Percentiles rank a stretch among this genome's conserved stretches.
phyloP scores from a whole-genome alignment of 768 basidiomycete species.

The Rhodotorula graminis region DNA sequence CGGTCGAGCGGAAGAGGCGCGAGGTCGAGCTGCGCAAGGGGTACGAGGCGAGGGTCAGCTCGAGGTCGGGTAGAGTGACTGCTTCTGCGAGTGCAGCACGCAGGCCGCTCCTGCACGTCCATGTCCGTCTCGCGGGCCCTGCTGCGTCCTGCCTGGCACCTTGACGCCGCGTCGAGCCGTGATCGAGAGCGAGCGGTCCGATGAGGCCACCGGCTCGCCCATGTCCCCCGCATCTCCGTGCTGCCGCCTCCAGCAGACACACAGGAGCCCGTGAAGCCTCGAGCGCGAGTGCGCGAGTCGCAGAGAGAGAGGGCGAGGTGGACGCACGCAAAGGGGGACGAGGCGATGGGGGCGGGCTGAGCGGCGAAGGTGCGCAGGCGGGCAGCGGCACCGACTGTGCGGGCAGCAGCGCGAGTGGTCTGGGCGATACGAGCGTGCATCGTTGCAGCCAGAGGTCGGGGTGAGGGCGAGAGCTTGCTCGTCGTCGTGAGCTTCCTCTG shows the following conservation, averaged over 20 bases:
- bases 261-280: too few relatives aligned
- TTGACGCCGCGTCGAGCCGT: too few relatives aligned
- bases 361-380: not conserved
- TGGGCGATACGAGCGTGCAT: conserved; percentile 27
- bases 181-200: too few relatives aligned
- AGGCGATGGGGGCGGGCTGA: not conserved
- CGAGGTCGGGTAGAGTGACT: not conserved
- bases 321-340: not conserved
- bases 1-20: conserved; percentile 9
- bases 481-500: not conserved
- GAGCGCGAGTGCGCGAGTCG: too few relatives aligned
- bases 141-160: too few relatives aligned
- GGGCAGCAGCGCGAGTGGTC: conserved; percentile 11
- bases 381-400: not conserved
- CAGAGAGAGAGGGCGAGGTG: not conserved
- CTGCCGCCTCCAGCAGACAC: too few relatives aligned
- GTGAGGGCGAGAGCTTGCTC: not conserved
- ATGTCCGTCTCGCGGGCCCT: too few relatives aligned
- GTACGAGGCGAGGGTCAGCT: not conserved
- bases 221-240: too few relatives aligned
- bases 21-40: not conserved
- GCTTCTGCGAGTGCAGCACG: too few relatives aligned
- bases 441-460: not conserved
- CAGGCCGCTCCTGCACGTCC: too few relatives aligned
- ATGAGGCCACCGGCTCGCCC: too few relatives aligned